Evolutionary conservation across 2,329 filamentous ascomycete species (phyloP), one percentile per base, ranked within the genome.

Genomic region (Xenoacremonium recifei): DNA sequence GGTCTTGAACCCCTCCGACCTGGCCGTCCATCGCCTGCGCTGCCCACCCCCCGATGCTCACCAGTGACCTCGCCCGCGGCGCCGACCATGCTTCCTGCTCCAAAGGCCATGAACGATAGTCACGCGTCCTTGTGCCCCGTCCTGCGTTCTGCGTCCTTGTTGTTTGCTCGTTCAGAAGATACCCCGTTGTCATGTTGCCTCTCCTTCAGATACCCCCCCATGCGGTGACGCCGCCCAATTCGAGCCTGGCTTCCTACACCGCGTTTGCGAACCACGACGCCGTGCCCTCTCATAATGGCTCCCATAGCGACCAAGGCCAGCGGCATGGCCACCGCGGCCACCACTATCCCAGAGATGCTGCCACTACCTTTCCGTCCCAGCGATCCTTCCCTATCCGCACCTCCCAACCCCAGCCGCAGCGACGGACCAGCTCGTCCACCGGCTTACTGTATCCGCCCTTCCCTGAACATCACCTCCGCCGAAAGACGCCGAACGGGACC

Each of bases 401-500:
- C n/a, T 60, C 59, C 17, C 63, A 60, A 42, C 42, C 57, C 17
- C 52, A 54, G 15, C 42, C 57, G 17, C 52, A 54, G 15, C 48
- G 54, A 25, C 53, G 47, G 27, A 41, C 44, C 37, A 35, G 50
- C 25, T 32, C 39, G 30, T 45, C 47, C 35, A 36, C 47, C 21
- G 41, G 37, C 34, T 39, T 43, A 35, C 34, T 47, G 46, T 55
- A 61, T 50, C 44, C 57, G 29, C 46, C 54, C 46, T 63, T 66
- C 41, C 62, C 66, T 40, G 89, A 96, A 63, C 84, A 95, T 64
- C 87, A 89, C 55, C 73, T 96, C 42, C 82, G 92, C 51, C 82
- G 92, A 52, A 97, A 97, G 66, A 97, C 92, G 7, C 93, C 92
- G 4, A 92, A 85, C 59, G 93, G 92, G n/a, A 96, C 90, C 27